Base-by-base conservation (phyloP, 1,284 basidiomycete species). In the Polyporus tsugae region DNA sequence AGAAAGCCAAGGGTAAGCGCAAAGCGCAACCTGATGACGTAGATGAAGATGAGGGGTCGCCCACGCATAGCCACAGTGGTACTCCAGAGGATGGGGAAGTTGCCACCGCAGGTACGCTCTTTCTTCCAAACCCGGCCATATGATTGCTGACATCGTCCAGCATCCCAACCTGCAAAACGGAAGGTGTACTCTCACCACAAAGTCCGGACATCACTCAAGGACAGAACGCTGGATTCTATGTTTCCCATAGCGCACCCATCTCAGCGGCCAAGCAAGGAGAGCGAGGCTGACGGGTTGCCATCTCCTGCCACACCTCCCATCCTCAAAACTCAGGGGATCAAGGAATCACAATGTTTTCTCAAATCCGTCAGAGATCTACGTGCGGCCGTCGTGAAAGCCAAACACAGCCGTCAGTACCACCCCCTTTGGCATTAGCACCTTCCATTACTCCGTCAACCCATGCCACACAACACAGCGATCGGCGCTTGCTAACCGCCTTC, bases 221-320 rank as follows among this genome's bases (percentile, higher is more conserved):
- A 96, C 67, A 89, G 96, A 53, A 99, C 96, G 0, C 87, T 99
- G 13, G 96, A 99, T 75, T 95, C 95, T 0, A 98, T 98, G 95
- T 91, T 97, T 68, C 89, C 91, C 2, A 83, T 91, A 25, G 73
- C 81, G 49, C 87, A 88, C 70, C 86, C 87, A 17, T 80, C 82
- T 10, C 86, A 86, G 72, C 65, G 70, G 41, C 55, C 66, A 11
- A 69, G 69, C 36, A 63, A 63, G 44, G 60, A 65, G 6, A 69
- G 60, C 41, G 55, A 52, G 6, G 68, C 42, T 9, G 60, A 67
- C 25, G 61, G 63, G 11, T 49, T 57, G 6, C 60, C 66, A 3
- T 53, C 62, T 36, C 52, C 67, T 39, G 63, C 63, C 38, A 64
- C 66, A n/a, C 61, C 70, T 6, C 61, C 67, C 7, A 58, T 66